Conservation (phyloP, 2,329 filamentous ascomycete species). For the Pseudofabraea citricarpa region DNA sequence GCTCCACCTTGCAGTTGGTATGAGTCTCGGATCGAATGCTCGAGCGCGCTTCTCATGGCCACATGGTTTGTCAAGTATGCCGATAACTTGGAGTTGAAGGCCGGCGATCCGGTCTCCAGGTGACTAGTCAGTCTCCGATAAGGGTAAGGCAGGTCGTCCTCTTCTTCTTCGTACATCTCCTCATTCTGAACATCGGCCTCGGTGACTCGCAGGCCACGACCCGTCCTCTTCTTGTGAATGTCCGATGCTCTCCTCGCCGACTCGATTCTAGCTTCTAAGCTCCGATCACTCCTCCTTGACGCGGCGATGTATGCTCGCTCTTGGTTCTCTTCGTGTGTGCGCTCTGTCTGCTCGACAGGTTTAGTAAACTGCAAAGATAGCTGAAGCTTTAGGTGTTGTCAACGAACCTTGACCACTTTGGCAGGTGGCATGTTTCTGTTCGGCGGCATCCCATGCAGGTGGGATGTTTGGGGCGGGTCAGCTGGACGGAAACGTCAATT, state of each 20-base stretch:
- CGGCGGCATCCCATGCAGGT: slow-evolving; percentile 5
- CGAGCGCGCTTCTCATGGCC: slow-evolving; percentile 47
- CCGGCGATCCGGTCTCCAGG: slow-evolving; percentile 30
- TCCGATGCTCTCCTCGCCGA: slow-evolving; percentile 86
- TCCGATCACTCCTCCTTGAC: slow-evolving; percentile 80
- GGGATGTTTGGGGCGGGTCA: no score
- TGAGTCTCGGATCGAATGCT: slow-evolving; percentile 36
- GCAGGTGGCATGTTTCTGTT: slow-evolving; percentile 27
- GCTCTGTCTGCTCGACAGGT: slow-evolving; percentile 52
- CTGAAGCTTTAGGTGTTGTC: slow-evolving; percentile 3
- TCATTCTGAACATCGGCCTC: slow-evolving; percentile 85
- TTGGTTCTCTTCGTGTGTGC: slow-evolving; percentile 77
- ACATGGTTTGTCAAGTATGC: slow-evolving; percentile 53
- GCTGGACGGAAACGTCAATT: not conserved
- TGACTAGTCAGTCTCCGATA: slow-evolving; percentile 57
- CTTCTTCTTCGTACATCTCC: slow-evolving; percentile 95
- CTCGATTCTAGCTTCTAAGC: slow-evolving; percentile 80
- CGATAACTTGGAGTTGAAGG: slow-evolving; percentile 18
- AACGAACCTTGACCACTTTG: slow-evolving; percentile 32
- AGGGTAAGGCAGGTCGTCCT: slow-evolving; percentile 69
- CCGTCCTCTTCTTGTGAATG: slow-evolving; percentile 84
- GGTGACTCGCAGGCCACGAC: slow-evolving; percentile 74
- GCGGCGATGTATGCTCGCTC: slow-evolving; percentile 90
- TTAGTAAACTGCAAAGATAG: not conserved
- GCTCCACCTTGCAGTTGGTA: slow-evolving; percentile 20